These are phyloP conservation scores for Diaporthe citriasiana DNA, from an alignment of 2,329 filamentous ascomycete genomes.

Conservation along the genomic window DNA sequence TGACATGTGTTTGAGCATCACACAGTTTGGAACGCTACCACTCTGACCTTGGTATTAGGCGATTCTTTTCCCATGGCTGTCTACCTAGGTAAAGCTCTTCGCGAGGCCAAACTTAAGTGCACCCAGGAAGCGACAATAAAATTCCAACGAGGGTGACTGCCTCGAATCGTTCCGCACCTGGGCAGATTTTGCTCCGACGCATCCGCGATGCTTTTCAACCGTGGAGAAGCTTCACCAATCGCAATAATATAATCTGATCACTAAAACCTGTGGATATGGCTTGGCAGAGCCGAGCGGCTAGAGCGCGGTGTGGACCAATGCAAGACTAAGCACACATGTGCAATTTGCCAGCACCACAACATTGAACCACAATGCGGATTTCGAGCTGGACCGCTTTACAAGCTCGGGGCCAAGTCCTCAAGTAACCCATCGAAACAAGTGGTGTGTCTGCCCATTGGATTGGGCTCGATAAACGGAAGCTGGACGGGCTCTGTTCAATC, in stretches of 20 bases:
- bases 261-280: slow-evolving; percentile 1
- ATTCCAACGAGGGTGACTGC: background rate
- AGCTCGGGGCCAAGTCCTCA: slow-evolving; percentile 25
- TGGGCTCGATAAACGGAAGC: slow-evolving; percentile 13
- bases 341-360: too few species aligned
- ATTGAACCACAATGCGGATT: background rate
- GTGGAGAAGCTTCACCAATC: slow-evolving; percentile 23
- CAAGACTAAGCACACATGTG: slow-evolving; percentile 3
- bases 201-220: slow-evolving; percentile 20
- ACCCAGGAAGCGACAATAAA: too few species aligned
- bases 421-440: slow-evolving; percentile 24
- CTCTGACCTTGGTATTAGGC: too few species aligned
- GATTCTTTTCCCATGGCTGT: too few species aligned
- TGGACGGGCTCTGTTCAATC: slow-evolving; percentile 3
- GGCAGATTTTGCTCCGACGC: background rate
- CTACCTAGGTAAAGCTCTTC: too few species aligned
- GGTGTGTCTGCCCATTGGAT: slow-evolving; percentile 23
- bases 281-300: slow-evolving; percentile 11
- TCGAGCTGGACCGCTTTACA: slow-evolving; percentile 20
- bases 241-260: slow-evolving; percentile 9
- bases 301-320: slow-evolving; percentile 1
- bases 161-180: background rate
- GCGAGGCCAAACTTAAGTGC: too few species aligned
- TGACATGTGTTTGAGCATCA: too few species aligned
- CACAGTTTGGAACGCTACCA: too few species aligned